phyloP scores from a whole-genome alignment of 2,329 filamentous ascomycete genomes.

The Neofusicoccum cordaticola region DNA sequence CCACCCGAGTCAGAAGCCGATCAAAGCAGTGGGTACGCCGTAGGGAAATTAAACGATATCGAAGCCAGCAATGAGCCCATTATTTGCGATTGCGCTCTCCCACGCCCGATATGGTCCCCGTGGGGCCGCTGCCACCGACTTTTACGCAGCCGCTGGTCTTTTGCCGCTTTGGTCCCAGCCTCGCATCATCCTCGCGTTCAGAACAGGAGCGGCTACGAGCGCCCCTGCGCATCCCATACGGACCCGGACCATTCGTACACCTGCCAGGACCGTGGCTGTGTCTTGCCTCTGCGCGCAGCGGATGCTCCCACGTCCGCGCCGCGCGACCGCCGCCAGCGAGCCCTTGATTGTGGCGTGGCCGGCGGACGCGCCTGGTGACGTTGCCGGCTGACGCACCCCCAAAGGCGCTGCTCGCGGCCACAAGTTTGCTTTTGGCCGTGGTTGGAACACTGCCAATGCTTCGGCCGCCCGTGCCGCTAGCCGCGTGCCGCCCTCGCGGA shows the following conservation, averaged over 20 bases:
- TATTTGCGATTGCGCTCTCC: neutral
- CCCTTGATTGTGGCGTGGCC: neutral
- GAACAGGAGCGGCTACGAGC: neutral
- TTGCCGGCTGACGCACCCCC: conserved; percentile 3
- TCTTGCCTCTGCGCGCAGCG: no score
- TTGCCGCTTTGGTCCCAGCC: neutral
- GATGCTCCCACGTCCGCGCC: neutral
- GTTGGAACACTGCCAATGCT: conserved; percentile 1
- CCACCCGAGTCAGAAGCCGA: neutral
- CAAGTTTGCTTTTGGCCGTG: neutral
- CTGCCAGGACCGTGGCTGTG: no score
- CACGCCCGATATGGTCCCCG: neutral
- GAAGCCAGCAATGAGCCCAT: neutral
- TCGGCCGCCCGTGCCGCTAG: conserved; percentile 10
- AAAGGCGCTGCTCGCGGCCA: neutral
- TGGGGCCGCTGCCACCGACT: conserved; percentile 9
- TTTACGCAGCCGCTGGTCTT: neutral
- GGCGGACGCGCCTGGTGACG: neutral
- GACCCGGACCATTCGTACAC: no score
- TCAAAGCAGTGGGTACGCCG: neutral
- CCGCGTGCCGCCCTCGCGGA: neutral
- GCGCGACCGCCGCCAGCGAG: neutral
- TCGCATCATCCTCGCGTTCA: neutral
- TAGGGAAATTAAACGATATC: neutral
- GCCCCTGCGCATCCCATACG: neutral